Base-by-base conservation (phyloP, 2,329 filamentous ascomycete genomes). In the Sclerotinia spermophila region DNA sequence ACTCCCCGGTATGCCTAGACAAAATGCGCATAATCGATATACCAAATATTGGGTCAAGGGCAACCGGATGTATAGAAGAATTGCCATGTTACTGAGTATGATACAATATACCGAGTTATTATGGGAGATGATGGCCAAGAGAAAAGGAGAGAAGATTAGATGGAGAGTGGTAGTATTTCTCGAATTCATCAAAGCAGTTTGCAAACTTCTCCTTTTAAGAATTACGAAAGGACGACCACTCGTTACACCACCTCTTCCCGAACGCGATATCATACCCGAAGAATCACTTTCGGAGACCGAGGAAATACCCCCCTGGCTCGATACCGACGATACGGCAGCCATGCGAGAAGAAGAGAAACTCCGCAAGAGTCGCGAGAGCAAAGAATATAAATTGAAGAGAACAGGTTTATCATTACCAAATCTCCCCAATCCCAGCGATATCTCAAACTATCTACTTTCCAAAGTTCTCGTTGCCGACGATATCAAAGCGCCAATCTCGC, bases 61-160 rank as follows among this genome's bases (percentile, higher is more conserved):
- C 76, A 89, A 85, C 77, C 84, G 86, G 6, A 84, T 93, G 15
- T 99, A 99, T 81, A 88, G 90, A 71, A 88, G 92, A 71, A 88
- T 96, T 69, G 94, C 95, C 55, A 86, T 94, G 74, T 84, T 94
- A 6, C 83, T 99, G 64, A 93, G 97, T 79, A 91, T 97, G 82
- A 92, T 97, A 38, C 92, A 96, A 75, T 98, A 98, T 79, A 97
- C 94, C 0, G 93, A 99, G 82, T 84, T 99, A 42, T 83, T 99
- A n/a, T 96, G 95, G 87, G 96, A 99, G 80, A 99, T 99, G 96
- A 88, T 92, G 40, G 94, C 94, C 40, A 96, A 97, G 81, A 87
- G 95, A 64, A 90, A 90, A 73, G 92, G 93, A 27, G 94, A 91
- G 59, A 87, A 96, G 80, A 89, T 90, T 38, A 88, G 94, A 42